A percentile compares a stretch with the other conserved stretches of the same genome.
Conservation (phyloP, 352 stramenopile species). For the Phytophthora palmivora region DNA sequence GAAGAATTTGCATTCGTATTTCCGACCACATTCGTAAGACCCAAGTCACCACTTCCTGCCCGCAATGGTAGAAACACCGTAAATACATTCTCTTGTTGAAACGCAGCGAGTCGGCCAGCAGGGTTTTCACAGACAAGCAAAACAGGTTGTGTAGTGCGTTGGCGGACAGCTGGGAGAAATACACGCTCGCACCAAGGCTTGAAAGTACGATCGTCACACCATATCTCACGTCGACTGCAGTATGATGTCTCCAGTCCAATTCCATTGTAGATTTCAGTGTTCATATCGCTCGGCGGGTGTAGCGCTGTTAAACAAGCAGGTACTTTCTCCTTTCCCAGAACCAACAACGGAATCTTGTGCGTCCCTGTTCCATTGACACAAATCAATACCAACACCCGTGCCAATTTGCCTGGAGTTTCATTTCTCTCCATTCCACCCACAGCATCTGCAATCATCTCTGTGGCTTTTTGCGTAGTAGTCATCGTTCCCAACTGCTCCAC, state of each 20-base stretch:
- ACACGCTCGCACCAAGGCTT: conserved; percentile 58
- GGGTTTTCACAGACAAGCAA: conserved; percentile 58
- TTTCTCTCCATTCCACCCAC: conserved; percentile 3
- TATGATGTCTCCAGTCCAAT: conserved; percentile 35
- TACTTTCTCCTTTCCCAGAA: conserved; percentile 53
- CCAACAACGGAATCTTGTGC: conserved; percentile 61
- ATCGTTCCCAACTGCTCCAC: neutral
- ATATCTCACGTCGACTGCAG: conserved; percentile 55
- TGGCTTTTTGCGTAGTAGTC: neutral
- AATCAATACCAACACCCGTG: conserved; percentile 52
- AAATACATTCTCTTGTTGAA: conserved; percentile 45
- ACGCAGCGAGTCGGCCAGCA: conserved; percentile 43
- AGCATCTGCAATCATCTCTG: conserved; percentile 13
- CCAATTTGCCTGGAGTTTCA: conserved; percentile 25
- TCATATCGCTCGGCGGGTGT: conserved; percentile 11
- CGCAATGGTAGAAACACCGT: conserved; percentile 51
- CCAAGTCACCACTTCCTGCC: conserved; percentile 6
- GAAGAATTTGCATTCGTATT: neutral
- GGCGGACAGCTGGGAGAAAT: conserved; percentile 52
- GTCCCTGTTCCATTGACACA: conserved; percentile 60
- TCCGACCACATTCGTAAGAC: neutral
- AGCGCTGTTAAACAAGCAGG: conserved; percentile 29
- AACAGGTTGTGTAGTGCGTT: conserved; percentile 50
- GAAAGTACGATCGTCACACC: conserved; percentile 62
- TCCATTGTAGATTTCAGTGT: conserved; percentile 3